These are phyloP conservation scores for Colletotrichum cuscutae DNA, from an alignment of 2,329 filamentous ascomycete genomes.

Conservation along the genomic window DNA sequence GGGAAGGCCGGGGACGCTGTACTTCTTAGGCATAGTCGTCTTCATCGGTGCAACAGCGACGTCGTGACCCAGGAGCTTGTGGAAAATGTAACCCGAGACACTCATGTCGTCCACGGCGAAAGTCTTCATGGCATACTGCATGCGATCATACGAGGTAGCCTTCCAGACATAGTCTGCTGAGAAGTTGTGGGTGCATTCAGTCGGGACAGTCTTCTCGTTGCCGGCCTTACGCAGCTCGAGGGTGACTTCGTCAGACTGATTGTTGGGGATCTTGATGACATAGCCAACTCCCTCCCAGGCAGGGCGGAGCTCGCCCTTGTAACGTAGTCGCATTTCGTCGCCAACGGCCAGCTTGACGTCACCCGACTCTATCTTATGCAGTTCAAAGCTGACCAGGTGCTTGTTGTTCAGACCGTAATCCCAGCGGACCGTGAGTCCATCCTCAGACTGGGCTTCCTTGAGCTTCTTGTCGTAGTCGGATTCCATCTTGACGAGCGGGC, in stretches of 20 bases:
- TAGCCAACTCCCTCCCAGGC: conserved; percentile 99
- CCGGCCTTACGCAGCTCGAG: conserved; percentile 94
- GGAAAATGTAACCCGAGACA: conserved; percentile 98
- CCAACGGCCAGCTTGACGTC: conserved; percentile 98
- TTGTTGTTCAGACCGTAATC: conserved; percentile 97
- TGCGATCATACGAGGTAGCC: conserved; percentile 97
- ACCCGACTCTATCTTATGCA: conserved; percentile 96
- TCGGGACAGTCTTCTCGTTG: conserved; percentile 95
- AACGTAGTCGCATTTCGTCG: conserved; percentile 97
- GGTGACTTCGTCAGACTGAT: conserved; percentile 96
- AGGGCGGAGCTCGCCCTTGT: conserved; percentile 90
- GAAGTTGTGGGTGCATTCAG: conserved; percentile 97
- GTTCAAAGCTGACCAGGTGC: conserved; percentile 92
- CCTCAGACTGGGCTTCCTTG: conserved; percentile 97
- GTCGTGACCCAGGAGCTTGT: conserved; percentile 94
- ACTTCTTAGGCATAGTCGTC: conserved; percentile 94
- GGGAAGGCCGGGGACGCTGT: conserved; percentile 91
- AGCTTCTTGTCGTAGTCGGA: conserved; percentile 99
- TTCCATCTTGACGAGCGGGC: conserved; percentile 97
- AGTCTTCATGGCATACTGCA: conserved; percentile 99
- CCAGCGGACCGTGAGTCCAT: conserved; percentile 94
- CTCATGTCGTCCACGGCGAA: conserved; percentile 98
- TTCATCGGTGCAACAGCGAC: conserved; percentile 96
- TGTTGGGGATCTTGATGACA: conserved; percentile 99
- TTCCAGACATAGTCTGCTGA: conserved; percentile 99